Evolutionary conservation across 2,329 filamentous ascomycete genomes (phyloP), one percentile per base, ranked within the genome.

Genomic region (Chalaropsis ovoidea): DNA sequence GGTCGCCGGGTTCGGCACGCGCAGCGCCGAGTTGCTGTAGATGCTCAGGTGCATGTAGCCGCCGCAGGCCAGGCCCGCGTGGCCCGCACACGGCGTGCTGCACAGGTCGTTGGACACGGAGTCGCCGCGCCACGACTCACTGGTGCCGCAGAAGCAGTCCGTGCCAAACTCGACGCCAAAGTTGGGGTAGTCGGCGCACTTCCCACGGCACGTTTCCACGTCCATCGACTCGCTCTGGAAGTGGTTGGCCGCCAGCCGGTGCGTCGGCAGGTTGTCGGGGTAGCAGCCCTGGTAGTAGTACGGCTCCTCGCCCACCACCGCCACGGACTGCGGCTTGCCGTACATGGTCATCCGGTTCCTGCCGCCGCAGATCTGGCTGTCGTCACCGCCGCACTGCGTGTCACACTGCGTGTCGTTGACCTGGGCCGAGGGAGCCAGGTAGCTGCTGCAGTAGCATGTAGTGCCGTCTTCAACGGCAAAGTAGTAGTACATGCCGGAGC

Each of bases 261-360:
- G 42, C n/a, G 8, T 17, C n/a, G 43, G 19, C 24, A 22, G 6
- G 22, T 47, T 61, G 11, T 47, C 49, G 1, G 66, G 56, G 47
- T 45, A 62, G 41, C 66, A 65, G 6, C 66, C 66, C 39, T 67
- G 66, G 31, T 62, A 64, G 24, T 62, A 65, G 58, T 67, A 67
- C 7, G 58, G 52, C 22, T 62, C 43, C 2, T 39, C 22, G 3
- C 62, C 58, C 7, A 61, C 39, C 1, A 63, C 13, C 1, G 62
- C 66, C 1, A 52, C 15, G 6, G 45, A 47, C 42, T 64, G 47
- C 10, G 66, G 63, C 42, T 49, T 49, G 15, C 66, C 66, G 41
- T 67, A 67, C 15, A 65, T 41, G n/a, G 56, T 56, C 35, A 62
- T 17, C 5, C 47, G 47, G 2, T 39, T 27, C 17, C 6, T 7